These are phyloP conservation scores for Apiospora hydei DNA, from an alignment of 2,329 filamentous ascomycete genomes.

Conservation along the genomic window DNA sequence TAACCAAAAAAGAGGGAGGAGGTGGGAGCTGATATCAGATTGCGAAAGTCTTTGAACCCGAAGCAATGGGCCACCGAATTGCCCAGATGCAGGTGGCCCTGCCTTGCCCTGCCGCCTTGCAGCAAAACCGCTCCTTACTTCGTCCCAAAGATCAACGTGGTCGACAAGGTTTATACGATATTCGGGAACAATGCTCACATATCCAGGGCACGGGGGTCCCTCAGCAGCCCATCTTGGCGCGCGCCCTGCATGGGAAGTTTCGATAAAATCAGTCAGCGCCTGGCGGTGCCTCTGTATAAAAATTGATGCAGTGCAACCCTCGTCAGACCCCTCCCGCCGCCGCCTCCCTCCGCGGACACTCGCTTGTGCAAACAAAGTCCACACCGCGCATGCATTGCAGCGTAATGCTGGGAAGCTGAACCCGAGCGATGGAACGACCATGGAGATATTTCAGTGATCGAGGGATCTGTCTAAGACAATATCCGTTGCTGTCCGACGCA, in stretches of 20 bases:
- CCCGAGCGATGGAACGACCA: background rate
- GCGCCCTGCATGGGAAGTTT: background rate
- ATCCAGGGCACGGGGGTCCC: background rate
- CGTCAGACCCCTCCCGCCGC: background rate
- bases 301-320: background rate
- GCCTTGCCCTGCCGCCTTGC: constrained; percentile 1
- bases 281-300: background rate
- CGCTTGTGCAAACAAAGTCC: background rate
- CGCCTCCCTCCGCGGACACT: background rate
- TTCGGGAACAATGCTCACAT: constrained; percentile 4
- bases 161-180: constrained; percentile 7
- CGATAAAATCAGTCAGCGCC: background rate
- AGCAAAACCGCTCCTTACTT: constrained; percentile 8
- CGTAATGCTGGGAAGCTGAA: background rate
- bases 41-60: background rate
- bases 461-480: background rate
- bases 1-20: background rate
- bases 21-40: constrained; percentile 6
- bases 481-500: background rate
- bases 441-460: constrained; percentile 2
- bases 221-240: background rate
- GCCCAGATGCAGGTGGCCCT: constrained; percentile 8
- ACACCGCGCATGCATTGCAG: background rate
- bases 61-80: constrained; percentile 11
- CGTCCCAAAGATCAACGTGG: constrained; percentile 19